Base-by-base conservation (phyloP, 2,329 filamentous ascomycete species). In the Penicillium sp. region DNA sequence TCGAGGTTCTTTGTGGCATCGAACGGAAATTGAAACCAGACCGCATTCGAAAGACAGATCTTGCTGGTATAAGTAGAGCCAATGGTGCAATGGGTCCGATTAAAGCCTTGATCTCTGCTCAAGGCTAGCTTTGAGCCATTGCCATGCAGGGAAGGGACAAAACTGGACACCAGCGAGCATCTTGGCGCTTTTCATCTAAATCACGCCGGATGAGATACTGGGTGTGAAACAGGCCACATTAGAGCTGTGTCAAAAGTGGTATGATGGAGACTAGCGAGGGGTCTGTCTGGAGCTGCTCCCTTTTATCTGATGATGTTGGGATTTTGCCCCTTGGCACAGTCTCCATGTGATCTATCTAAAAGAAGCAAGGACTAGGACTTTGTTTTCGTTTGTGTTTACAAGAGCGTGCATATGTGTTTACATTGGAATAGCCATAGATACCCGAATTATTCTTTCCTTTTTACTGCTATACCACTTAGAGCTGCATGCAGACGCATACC, bases 371-470 rank as follows among this genome's bases (percentile, higher is more conserved):
- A 41, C 4, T 9, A 36, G 31, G 31, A 21, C 27, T 38, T 39
- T 21, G 3, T 29, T 50, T 17, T 13, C 27, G 25, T 36, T 57
- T 31, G 31, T 44, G 31, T 36, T 39, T 31, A 25, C 17, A 31
- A 48, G 35, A 42, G 42, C 49, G 33, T 53, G 49, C 49, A 47
- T 53, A 17, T 29, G 4, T 48, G 41, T 53, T 47, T 53, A 8
- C 42, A 17, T 48, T 42, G 35, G 21, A 48, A 53, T 42, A 47
- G 49, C 42, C 42, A 41, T 17, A 23, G 55, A 57, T 57, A 57
- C 55, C 55, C 55, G 23, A 36, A 42, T 35, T 25, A 53, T 41
- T 35, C 7, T 36, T 49, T 41, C 27, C 13, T 33, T 49, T 31
- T 29, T 10, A 25, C 6, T 13, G 6, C 10, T 33, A 10, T 44